Base-by-base conservation (phyloP, 805 yeast genomes). In the Hanseniaspora thailandica region DNA sequence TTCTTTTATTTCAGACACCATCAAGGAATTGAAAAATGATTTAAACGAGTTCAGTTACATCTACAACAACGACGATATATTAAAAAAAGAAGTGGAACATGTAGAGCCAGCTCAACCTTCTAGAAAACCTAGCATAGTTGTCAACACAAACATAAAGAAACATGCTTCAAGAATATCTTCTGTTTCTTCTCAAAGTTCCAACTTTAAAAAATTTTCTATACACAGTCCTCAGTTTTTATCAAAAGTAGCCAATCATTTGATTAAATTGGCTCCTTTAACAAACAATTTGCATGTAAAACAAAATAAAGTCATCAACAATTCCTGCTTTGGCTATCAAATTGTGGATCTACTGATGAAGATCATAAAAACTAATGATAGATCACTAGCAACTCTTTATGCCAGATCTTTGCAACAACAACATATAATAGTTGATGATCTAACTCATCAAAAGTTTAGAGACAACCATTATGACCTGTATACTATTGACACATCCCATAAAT, bases 381-480 rank as follows among this genome's bases (percentile, higher is more conserved):
- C 88, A 60, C 69, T 93, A 61, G 97, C 97, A 0, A 70, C 93
- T 45, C 70, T 93, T 33, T 69, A 93, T 47, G 98, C 97, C 28
- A 75, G 98, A 58, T 82, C 97, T 0, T 71, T 93, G 53, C 97
- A 93, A 68, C 95, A 96, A 0, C 97, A 93, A 61, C 86, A 86
- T 65, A 78, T 87, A 54, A 88, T 93, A 67, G 96, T 87, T 63
- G 98, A 93, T 69, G 97, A 89, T 25, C 85, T 96, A 0, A 90
- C 90, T 67, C 95, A 88, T 61, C 97, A 89, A 65, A 74, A 97
- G 47, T 72, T 93, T 52, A 75, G 98, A 58, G 98, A 93, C 67
- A 85, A 95, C 0, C 76, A 75, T 20, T 78, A 76, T 62, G 98
- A 93, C 66, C 85, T 90, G 23, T 93, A 90, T 66, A 94, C 86